Evolutionary conservation across 192 early-diverging fungal species (phyloP), one percentile per base, ranked within the genome.

Genomic region (Linnemannia hyalina): DNA sequence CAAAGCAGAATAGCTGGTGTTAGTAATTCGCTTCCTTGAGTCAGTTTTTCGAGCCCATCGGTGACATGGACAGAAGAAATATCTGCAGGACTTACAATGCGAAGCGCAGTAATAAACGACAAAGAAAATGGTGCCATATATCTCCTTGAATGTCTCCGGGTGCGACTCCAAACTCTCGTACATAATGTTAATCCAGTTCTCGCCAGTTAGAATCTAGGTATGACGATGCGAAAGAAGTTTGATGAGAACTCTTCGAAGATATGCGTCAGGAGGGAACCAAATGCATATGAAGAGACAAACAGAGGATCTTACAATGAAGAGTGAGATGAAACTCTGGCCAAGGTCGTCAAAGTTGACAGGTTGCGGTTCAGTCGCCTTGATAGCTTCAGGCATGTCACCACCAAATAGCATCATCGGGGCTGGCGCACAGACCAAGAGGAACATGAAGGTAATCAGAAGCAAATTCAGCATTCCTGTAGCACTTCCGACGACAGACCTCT

Each of bases 161-260:
- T 80, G 83, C 0, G 83, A 74, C 29, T 88, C 73, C 78, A 92
- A 88, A 11, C 76, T 88, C 32, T 88, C 79, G 65, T 92, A 93
- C 55, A 93, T 82, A 16, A 93, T 87, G 35, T 82, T 89, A 9
- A 90, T 86, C 93, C 93, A 93, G 73, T 93, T 88, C 80, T 91
- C 92, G 23, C 92, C 92, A 6, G 93, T 89, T 47, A 93, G 89
- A 6, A 93, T 86, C 91, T 92, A 77, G 29, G 63, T 36, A 32
- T 23, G 68, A 42, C 23, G 70, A 57, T 38, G 55, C 18, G 20
- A 15, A 70, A n/a, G 35, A 8, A 70, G 1, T 36, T 44, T 57
- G 52, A 40, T 77, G 10, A 77, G 35, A 70, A 23, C 3, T 3
- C n/a, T 65, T 65, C 7, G n/a, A 7, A 32, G n/a, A 80, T 29